Evolutionary conservation across 2,329 filamentous ascomycete species (phyloP), one percentile per base, ranked within the genome.

Genomic region (Pyricularia pennisetigena): DNA sequence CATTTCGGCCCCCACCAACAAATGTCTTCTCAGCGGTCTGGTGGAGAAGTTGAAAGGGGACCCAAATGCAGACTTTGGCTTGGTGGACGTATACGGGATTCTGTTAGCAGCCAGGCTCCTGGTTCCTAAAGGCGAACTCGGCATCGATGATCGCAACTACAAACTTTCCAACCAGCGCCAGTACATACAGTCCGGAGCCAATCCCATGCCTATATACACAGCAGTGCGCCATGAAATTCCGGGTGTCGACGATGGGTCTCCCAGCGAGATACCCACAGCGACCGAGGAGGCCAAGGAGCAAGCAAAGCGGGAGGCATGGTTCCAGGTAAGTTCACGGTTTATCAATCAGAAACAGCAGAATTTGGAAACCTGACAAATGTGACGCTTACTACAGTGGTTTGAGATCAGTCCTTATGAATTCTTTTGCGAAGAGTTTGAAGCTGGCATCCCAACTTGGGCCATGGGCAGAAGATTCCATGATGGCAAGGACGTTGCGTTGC

Each of bases 171-270:
- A 92, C 73, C 95, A 99, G 77, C 84, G 88, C 68, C 83, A 86
- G 20, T 93, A 90, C 72, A 83, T 96, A 24, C 86, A 91, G 67
- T 85, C 90, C 70, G 95, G 95, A 1, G 86, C 90, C 64, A 86
- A 94, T 69, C 95, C 95, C 0, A 80, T 99, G 72, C 95, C 95
- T 0, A 97, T 99, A 66, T 99, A 99, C 74, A 97, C 94, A 0
- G 93, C 93, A 0, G 94, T 99, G 0, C 88, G 95, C 8, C 95
- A 99, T 74, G 95, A 99, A 77, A 98, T 99, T 28, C 95, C 94
- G 0, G 81, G 89, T 8, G 77, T 88, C 8, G 83, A 84, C 63
- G 79, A 80, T 62, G 74, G 78, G 24, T 75, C 72, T 1, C 32
- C 72, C 70, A n/a, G 75, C 74, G 64, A 65, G 5, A 75, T 72